A percentile compares a stretch with the other conserved stretches of the same genome.
phyloP scores from a whole-genome alignment of 73 alveolate species.

The Paraurostyla sp. region DNA sequence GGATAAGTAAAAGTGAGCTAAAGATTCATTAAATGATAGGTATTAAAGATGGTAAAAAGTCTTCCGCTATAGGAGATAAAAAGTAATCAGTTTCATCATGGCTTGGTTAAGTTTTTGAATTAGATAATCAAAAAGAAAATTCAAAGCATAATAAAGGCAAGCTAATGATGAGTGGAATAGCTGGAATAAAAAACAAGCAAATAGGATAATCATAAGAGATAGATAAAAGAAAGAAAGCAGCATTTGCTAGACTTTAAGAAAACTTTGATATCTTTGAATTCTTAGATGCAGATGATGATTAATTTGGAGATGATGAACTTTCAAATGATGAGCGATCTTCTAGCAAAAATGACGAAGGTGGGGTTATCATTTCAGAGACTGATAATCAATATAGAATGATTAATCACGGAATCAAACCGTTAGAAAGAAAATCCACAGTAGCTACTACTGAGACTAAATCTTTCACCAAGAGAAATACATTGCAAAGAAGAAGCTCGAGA shows the following conservation, averaged over 20 bases:
- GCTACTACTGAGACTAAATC: conserved; percentile 51
- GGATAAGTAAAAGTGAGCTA: neutral
- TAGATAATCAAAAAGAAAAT: conserved; percentile 16
- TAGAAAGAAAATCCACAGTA: conserved; percentile 26
- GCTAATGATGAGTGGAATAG: conserved; percentile 23
- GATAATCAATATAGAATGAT: neutral
- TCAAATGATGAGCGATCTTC: conserved; percentile 8
- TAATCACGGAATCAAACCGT: neutral
- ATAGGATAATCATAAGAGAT: neutral
- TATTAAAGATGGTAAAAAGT: neutral
- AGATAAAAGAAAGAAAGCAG: conserved; percentile 6
- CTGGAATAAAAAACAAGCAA: conserved; percentile 30
- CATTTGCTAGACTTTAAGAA: neutral
- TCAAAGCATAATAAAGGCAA: neutral
- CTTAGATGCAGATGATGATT: conserved; percentile 38
- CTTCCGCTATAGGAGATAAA: neutral
- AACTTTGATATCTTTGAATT: conserved; percentile 54
- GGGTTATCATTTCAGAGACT: neutral
- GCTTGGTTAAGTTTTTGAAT: conserved; percentile 54
- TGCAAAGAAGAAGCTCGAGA: neutral
- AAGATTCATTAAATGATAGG: neutral
- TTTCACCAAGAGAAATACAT: neutral
- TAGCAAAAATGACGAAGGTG: neutral
- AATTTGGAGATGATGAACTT: conserved; percentile 40
- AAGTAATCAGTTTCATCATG: conserved; percentile 15